These are phyloP conservation scores for Jackrogersella minutella DNA, from an alignment of 495 filamentous ascomycete species.

Conservation along the genomic window DNA sequence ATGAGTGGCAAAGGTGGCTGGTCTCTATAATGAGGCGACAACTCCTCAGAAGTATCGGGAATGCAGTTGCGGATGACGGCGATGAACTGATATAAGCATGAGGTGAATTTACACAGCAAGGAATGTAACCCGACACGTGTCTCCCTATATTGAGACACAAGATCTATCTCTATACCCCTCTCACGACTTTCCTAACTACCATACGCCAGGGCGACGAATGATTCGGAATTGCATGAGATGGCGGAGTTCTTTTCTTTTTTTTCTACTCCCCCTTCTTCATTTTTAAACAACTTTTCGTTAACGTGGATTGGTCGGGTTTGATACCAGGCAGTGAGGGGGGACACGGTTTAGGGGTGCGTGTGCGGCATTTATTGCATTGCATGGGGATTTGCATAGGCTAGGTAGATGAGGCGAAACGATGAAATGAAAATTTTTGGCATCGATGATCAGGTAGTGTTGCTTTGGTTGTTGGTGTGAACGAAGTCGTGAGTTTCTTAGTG, in stretches of 20 bases:
- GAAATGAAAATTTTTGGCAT: not conserved
- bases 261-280: too few relatives aligned
- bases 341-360: not conserved
- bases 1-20: too few relatives aligned
- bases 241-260: not conserved
- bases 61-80: too few relatives aligned
- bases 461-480: not conserved
- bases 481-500: too few relatives aligned
- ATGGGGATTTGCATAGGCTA: slow-evolving; percentile 13
- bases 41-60: not conserved
- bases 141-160: too few relatives aligned
- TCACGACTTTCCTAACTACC: not conserved
- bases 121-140: too few relatives aligned
- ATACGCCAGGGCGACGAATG: not conserved
- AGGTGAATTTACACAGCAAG: too few relatives aligned
- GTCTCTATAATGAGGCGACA: not conserved
- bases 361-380: not conserved
- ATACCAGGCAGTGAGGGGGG: slow-evolving; percentile 7
- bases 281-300: not conserved
- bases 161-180: too few relatives aligned
- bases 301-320: not conserved
- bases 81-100: too few relatives aligned
- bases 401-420: slow-evolving; percentile 4
- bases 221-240: not conserved
- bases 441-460: not conserved